Evolutionary conservation across 495 filamentous ascomycete genomes (phyloP), one percentile per base, ranked within the genome.

Genomic region (Aspergillus asperescens): DNA sequence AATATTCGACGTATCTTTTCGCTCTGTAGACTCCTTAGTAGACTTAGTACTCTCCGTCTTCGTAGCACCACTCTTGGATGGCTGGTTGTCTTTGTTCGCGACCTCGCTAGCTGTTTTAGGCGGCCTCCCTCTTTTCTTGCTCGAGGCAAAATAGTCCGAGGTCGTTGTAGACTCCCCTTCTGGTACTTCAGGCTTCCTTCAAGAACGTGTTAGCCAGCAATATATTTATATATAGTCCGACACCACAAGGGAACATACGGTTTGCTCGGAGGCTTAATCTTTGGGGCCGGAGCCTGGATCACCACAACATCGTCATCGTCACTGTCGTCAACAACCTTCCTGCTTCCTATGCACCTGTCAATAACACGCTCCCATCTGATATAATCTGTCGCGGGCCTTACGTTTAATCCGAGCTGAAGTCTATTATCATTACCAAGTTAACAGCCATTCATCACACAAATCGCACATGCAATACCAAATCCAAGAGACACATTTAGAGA

Each of bases 281-380:
- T 82, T 1, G 77, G 72, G 4, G 71, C 70, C 12, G 71, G 41
- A 28, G 71, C 58, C 54, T 72, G 70, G 19, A 48, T 47, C 32
- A 64, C 60, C 7, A 58, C 40, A 24, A 50, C 57, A 23, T 74
- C 74, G 1, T 83, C 85, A 2, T 90, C 87, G 34, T 88, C 85
- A 59, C 85, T 88, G 46, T 90, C 87, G 56, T 87, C 83, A 27
- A 91, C 70, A 20, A 91, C 78, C 61, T 88, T 89, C 34, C 86
- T 79, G 41, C 73, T 78, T 50, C 80, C 83, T 87, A 52, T 18
- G 29, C 20, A 19, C 20, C 40, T 4, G 66, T 63, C 63, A 58
- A 55, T 15, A 6, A 7, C 32, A 18, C 15, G 3, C 12, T 1
- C 2, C n/a, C 22, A 22, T 22, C 24, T 24, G 18, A 16, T 23